Base-by-base conservation (phyloP, 306 rosid species). In the Trifolium pratense region DNA sequence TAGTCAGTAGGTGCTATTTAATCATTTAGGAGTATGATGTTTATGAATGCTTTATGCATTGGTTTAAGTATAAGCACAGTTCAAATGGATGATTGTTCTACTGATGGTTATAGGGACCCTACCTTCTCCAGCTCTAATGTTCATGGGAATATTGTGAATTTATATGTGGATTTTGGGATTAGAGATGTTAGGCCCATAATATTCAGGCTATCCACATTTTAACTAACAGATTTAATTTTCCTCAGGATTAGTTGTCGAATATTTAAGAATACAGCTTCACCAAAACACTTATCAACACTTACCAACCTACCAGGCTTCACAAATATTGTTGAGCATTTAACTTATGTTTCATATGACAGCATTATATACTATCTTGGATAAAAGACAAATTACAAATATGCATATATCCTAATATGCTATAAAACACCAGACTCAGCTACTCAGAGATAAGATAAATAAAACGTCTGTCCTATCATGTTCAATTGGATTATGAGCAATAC, bases 1-100 rank as follows among this genome's bases (percentile, higher is more conserved):
- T 75, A n/a, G 8, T 73, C 25, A 15, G 4, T 48, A 51, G 61
- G 10, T 77, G 68, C 60, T 61, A 25, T 78, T 74, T 68, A 40
- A 25, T 29, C 51, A 37, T 51, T 55, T 64, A 53, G 20, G 42
- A 40, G 58, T n/a, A 17, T 48, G 11, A 61, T 57, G 18, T 53
- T 56, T 31, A 52, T 62, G 21, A 79, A 20, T 23, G 55, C 8
- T 46, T 74, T 68, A 46, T 49, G 39, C 56, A 48, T 56, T 39
- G 21, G 31, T 39, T 56, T 15, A 71, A 71, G 62, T 56, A 56
- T 56, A 46, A 46, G 32, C 31, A 52, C 59, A 55, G 32, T 55
- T 25, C 61, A 55, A 55, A 55, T 55, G 61, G 61, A 11, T 55
- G n/a, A 9, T 55, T 55, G 61, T 21, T 55, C 15, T 55, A 55